Conservation (phyloP, 441 rosid species). For the Melastoma candidum region DNA sequence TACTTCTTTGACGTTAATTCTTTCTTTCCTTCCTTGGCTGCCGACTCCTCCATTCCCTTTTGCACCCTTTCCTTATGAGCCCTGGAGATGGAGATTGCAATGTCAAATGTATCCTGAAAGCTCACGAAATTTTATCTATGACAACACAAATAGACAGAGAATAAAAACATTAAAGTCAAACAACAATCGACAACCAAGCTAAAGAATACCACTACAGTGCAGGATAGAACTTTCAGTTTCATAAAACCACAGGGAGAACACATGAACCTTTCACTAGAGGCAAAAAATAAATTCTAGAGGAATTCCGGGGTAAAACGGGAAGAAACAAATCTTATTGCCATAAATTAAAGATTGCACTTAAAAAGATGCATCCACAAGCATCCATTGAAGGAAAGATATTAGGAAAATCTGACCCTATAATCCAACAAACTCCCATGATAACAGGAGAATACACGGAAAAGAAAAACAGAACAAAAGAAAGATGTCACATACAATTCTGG, state of each 20-base stretch:
- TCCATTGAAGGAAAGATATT: too few relatives aligned
- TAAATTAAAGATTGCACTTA: too few relatives aligned
- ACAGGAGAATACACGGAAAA: not conserved
- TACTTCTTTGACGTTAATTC: constrained; percentile 43
- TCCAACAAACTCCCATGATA: not conserved
- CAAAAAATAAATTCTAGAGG: too few relatives aligned
- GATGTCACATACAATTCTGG: constrained; percentile 41
- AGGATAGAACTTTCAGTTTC: too few relatives aligned
- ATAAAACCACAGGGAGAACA: too few relatives aligned
- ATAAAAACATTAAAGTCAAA: not conserved
- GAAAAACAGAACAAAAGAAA: not conserved
- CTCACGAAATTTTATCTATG: not conserved
- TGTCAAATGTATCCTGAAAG: too few relatives aligned
- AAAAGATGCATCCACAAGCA: too few relatives aligned
- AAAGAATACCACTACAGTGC: too few relatives aligned
- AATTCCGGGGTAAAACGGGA: too few relatives aligned
- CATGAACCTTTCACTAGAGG: too few relatives aligned
- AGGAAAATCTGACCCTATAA: not conserved
- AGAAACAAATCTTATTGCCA: too few relatives aligned
- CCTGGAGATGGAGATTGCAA: constrained; percentile 26
- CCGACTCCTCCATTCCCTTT: constrained; percentile 20
- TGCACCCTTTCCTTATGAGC: constrained; percentile 55
- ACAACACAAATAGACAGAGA: constrained; percentile 1
- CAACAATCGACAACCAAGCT: too few relatives aligned
- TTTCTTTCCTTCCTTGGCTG: constrained; percentile 34